Evolutionary conservation across 805 yeast genomes (phyloP), one percentile per base, ranked within the genome.

Genomic region (Phaffomyces thermotolerans): DNA sequence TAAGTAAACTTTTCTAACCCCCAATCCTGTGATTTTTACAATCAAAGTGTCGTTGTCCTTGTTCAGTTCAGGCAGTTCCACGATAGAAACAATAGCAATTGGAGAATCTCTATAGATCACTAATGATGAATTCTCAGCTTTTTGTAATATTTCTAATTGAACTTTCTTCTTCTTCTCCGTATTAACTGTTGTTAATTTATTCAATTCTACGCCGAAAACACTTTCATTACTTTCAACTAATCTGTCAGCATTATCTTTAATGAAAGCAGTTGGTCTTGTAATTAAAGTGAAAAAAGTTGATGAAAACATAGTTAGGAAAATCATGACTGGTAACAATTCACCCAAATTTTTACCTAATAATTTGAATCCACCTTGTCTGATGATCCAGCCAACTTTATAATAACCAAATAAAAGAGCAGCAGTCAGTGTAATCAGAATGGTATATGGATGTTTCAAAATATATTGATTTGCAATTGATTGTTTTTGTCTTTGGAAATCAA

Each of bases 51-150:
- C 63, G 22, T 63, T 62, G 8, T 69, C 60, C 8, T 9, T 15
- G 0, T 73, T 64, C 39, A 69, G 54, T 9, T 70, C 67, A n/a
- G 72, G 67, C 34, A 64, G 58, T 36, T 68, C 69, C 37, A 73
- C 65, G 10, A 67, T 46, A 1, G 81, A 71, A 27, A 74, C 66
- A 32, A 80, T 66, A 0, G 89, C 88, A 56, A 85, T 79, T 15
- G 93, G 90, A 1, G 80, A 67, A n/a, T 75, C 75, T 56, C 90
- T 75, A 64, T 84, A 84, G 15, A 75, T 58, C 24, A 83, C 69
- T 34, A 81, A 55, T 40, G 73, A 75, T 1, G 87, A 68, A 51
- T 80, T 75, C 14, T 69, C 65, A 18, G 74, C 73, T 52, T 53
- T 48, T 40, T 56, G 52, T 52, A 66, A 51, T 62, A 69, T 45